Base-by-base conservation (phyloP, 108 stramenopile species). In the Cyclotella baltica region DNA sequence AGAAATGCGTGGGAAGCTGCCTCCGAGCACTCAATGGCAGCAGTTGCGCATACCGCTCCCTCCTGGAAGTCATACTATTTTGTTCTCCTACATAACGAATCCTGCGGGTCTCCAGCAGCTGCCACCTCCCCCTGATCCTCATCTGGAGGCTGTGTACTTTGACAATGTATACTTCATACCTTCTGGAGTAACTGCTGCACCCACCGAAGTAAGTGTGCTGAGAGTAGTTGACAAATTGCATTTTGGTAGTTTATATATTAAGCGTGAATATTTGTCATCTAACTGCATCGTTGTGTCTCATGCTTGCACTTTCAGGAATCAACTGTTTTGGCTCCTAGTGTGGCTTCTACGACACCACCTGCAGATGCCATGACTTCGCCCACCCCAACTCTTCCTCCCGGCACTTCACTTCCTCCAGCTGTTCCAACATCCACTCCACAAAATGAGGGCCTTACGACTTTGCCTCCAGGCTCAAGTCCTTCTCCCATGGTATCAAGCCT, bases 81-180 rank as follows among this genome's bases (percentile, higher is more conserved):
- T 62, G 28, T 63, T 70, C n/a, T 78, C 77, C 20, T 78, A 78
- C 35, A 70, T 62, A 10, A 53, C 43, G 18, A 78, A 70, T 47
- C 69, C 69, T 10, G 6, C 52, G 1, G 68, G 62, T 20, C 58
- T 70, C 19, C 33, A 51, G 1, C 25, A 57, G 29, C 70, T 78
- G 30, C 77, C 77, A 38, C 77, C 77, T 8, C 23, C 38, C 29
- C 30, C 68, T 1, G 18, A 30, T 28, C 34, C 47, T 16, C 48
- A 40, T 30, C 51, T 59, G 18, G 69, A 58, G 52, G 68, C 77
- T 35, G 77, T 70, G 35, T 78, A 28, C 34, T 69, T 78, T 63
- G 77, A 78, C 31, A 43, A 78, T 37, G 77, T 78, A 9, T 78
- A 40, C 38, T 69, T 63, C 23, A 25, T 78, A 27, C 59, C 77